Evolutionary conservation across 129 eudicot genomes (phyloP).

Genomic region (Heracleum sosnowskyi): DNA sequence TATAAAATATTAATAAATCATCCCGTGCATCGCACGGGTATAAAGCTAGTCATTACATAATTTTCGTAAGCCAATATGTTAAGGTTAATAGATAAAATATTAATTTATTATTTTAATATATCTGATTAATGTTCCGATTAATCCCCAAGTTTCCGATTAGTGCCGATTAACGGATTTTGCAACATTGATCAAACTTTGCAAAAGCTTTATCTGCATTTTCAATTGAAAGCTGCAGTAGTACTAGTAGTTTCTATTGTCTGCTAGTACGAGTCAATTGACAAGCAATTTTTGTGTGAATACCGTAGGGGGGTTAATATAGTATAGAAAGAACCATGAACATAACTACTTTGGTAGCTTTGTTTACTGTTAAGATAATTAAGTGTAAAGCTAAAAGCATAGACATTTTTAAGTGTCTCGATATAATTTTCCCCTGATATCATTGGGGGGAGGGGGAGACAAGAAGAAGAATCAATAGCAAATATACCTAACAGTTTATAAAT

Average conservation of each 20-base stretch:
- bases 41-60: too few species aligned
- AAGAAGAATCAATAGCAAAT: neutral
- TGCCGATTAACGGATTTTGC: too few species aligned
- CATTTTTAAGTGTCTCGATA: neutral
- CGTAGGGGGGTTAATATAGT: neutral
- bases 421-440: neutral
- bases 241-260: neutral
- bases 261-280: neutral
- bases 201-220: neutral
- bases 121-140: too few species aligned
- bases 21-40: too few species aligned
- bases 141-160: too few species aligned
- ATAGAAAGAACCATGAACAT: neutral
- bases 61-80: too few species aligned
- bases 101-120: too few species aligned
- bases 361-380: neutral
- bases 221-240: neutral
- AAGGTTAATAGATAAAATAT: too few species aligned
- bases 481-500: neutral
- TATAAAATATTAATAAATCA: too few species aligned
- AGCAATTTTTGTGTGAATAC: neutral
- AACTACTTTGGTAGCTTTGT: neutral
- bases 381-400: neutral
- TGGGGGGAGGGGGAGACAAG: too few species aligned
- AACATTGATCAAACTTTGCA: too few species aligned